phyloP scores from a whole-genome alignment of 2,329 filamentous ascomycete species.

The Talaromyces sp. region DNA sequence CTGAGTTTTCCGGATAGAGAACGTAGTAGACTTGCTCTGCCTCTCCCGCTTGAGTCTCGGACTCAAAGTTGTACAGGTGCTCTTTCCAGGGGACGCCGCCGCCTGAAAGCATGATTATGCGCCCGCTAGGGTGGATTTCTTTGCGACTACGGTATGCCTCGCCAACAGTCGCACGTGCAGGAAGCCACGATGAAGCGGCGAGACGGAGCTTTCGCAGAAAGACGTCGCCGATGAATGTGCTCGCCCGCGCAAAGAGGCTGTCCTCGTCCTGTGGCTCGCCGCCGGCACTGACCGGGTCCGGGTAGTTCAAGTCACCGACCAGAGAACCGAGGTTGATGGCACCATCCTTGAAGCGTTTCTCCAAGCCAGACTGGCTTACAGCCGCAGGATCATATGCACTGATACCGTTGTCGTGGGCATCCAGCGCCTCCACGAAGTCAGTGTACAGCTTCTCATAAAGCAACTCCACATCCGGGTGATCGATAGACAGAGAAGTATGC shows the following conservation, averaged over 20 bases:
- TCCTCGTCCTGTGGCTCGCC: conserved; percentile 73
- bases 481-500: conserved; percentile 57
- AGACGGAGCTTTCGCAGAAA: conserved; percentile 78
- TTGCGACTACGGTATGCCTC: conserved; percentile 65
- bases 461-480: conserved; percentile 64
- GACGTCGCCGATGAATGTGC: conserved; percentile 79
- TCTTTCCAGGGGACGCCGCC: conserved; percentile 88
- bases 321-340: conserved; percentile 81
- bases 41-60: conserved; percentile 43
- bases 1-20: conserved; percentile 79
- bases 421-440: conserved; percentile 90
- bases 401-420: conserved; percentile 97
- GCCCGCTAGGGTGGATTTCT: conserved; percentile 64
- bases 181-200: conserved; percentile 75
- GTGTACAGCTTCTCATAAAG: conserved; percentile 88
- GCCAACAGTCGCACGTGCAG: conserved; percentile 74
- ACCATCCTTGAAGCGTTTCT: conserved; percentile 78
- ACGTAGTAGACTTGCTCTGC: conserved; percentile 68
- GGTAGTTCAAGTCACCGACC: conserved; percentile 73
- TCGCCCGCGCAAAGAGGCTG: conserved; percentile 71
- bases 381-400: conserved; percentile 70
- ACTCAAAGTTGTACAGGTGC: conserved; percentile 85
- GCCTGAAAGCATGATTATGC: conserved; percentile 76
- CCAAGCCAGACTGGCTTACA: conserved; percentile 65
- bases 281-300: conserved; percentile 41